Evolutionary conservation across 2,329 filamentous ascomycete genomes (phyloP).

Genomic region (Malbranchea zuffiana): DNA sequence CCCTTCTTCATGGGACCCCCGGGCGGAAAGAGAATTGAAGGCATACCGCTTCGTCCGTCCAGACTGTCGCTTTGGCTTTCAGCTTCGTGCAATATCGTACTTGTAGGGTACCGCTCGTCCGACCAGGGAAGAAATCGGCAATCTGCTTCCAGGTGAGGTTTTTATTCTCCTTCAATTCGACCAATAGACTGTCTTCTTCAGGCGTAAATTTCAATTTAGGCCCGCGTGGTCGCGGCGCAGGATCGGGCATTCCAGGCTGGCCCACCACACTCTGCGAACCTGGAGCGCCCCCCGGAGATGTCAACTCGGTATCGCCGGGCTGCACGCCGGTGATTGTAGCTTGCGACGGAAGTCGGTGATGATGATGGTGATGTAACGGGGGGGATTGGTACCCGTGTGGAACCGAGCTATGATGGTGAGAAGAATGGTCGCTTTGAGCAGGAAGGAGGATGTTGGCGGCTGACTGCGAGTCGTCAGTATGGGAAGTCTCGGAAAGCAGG

Average conservation of each 20-base stretch:
- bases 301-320: slow-evolving; percentile 46
- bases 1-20: not conserved
- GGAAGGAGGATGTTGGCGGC: slow-evolving; percentile 28
- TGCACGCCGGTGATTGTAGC: slow-evolving; percentile 55
- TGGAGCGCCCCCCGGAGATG: slow-evolving; percentile 37
- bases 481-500: slow-evolving; percentile 24
- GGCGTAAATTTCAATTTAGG: slow-evolving; percentile 91
- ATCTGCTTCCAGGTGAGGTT: slow-evolving; percentile 97
- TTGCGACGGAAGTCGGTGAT: slow-evolving; percentile 68
- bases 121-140: slow-evolving; percentile 85
- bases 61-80: slow-evolving; percentile 85
- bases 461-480: slow-evolving; percentile 24
- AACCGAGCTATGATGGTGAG: slow-evolving; percentile 21
- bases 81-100: slow-evolving; percentile 92
- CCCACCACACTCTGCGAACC: slow-evolving; percentile 77
- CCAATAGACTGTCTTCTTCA: slow-evolving; percentile 76
- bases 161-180: slow-evolving; percentile 89
- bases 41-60: slow-evolving; percentile 81
- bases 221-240: slow-evolving; percentile 67
- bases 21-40: not conserved
- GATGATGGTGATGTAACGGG: slow-evolving; percentile 54
- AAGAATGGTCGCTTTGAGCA: slow-evolving; percentile 23
- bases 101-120: slow-evolving; percentile 81
- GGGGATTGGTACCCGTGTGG: slow-evolving; percentile 31
- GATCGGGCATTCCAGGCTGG: slow-evolving; percentile 73